Evolutionary conservation across 176 grass and related monocot genomes (phyloP).

Genomic region (Thalia dealbata): DNA sequence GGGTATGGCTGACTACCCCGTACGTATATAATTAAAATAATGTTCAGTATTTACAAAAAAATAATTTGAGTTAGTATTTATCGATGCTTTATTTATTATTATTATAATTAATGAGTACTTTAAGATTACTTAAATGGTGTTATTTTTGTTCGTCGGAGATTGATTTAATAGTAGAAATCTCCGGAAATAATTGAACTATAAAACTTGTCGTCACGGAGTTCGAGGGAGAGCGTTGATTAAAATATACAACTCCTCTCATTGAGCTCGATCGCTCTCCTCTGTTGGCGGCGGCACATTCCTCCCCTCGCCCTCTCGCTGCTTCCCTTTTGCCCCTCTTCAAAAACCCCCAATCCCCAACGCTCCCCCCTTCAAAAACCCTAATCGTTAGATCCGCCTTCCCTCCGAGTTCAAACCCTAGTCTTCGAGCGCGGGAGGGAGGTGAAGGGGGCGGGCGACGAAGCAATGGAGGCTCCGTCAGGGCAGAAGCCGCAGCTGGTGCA

Average conservation of each 20-base stretch:
- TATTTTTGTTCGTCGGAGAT: too few species aligned
- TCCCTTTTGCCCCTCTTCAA: constrained; percentile 13
- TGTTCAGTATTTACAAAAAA: too few species aligned
- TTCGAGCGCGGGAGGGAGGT: constrained; percentile 19
- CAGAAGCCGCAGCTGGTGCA: constrained; percentile 34
- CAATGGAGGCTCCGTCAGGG: constrained; percentile 11
- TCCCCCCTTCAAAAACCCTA: constrained; percentile 16
- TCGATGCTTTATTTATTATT: too few species aligned
- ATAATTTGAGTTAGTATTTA: too few species aligned
- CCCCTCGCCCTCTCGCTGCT: not conserved
- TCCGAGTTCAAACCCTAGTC: constrained; percentile 23
- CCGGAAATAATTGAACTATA: too few species aligned
- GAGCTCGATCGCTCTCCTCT: not conserved
- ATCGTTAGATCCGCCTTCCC: not conserved
- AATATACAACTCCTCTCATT: not conserved
- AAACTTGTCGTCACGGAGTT: too few species aligned
- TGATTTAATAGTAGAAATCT: too few species aligned
- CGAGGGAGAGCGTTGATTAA: not conserved
- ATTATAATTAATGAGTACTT: too few species aligned
- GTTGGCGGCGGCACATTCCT: constrained; percentile 1
- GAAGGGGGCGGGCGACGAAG: not conserved
- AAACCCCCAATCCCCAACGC: not conserved
- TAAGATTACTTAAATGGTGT: too few species aligned
- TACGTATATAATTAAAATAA: too few species aligned
- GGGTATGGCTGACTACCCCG: too few species aligned